Evolutionary conservation across 805 yeast genomes (phyloP), one percentile per base, ranked within the genome.

Genomic region (Ogataea polymorpha): DNA sequence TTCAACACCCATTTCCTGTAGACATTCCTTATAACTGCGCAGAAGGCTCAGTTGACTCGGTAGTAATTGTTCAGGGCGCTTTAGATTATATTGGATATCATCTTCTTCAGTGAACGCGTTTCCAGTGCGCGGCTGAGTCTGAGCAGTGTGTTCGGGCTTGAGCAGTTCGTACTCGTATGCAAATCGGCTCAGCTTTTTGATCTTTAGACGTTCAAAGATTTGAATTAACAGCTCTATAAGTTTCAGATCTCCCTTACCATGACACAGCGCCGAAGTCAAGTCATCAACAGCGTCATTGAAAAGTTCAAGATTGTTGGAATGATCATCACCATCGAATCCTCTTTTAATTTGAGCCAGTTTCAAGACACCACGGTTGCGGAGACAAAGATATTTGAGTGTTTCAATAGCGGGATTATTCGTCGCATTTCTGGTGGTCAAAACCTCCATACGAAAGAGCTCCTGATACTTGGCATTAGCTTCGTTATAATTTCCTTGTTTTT

Each of bases 281-380:
- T 86, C 91, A 39, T 79, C 84, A 17, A 84, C 54, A 0, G 72
- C 65, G 41, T 51, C 43, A 8, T 50, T 23, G 38, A 55, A 41
- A 18, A 39, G 41, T 4, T 46, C 54, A 20, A 47, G 49, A 11
- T 49, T 25, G 2, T 51, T 54, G 23, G 49, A 50, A 17, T 51
- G 54, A 2, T 54, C 49, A 4, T 67, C 46, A 30, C 63, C 68
- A n/a, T 28, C 42, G 20, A 20, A 28, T 49, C 62, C 48, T 6
- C 50, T 38, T 10, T 61, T 48, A 9, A 73, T 49, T 37, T 61
- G 58, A 23, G 71, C 67, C 20, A 85, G 71, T 45, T 79, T 74
- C 23, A 87, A 70, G 51, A 87, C 72, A 0, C 96, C 96, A 42
- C 95, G 67, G 56, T 91, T 93, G 49, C 96, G 74, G 56, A 80